These are phyloP conservation scores for Cercophora scortea DNA, from an alignment of 495 filamentous ascomycete species.

Conservation along the genomic window DNA sequence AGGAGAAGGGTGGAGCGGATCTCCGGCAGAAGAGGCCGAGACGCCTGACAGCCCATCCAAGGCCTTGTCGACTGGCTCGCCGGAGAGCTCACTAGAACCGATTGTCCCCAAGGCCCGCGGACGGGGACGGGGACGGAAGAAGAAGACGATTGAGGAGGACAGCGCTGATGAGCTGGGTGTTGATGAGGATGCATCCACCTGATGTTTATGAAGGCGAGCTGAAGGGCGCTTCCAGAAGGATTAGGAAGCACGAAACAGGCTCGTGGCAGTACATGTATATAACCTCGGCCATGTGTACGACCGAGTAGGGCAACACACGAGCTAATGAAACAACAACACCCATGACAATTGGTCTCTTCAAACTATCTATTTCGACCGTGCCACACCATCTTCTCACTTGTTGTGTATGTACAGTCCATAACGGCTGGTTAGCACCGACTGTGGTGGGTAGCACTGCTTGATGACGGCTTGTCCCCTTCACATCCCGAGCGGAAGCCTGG, in stretches of 20 bases:
- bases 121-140: conserved; percentile 7
- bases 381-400: too few species aligned
- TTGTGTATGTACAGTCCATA: too few species aligned
- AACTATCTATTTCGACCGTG: too few species aligned
- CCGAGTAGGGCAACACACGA: background rate
- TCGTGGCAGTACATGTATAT: background rate
- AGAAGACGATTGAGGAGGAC: conserved; percentile 10
- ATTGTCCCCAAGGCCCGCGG: conserved; percentile 3
- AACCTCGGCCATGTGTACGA: background rate
- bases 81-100: conserved; percentile 1
- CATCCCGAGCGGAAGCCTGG: conserved; percentile 6
- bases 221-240: too few species aligned
- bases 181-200: background rate
- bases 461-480: conserved; percentile 1
- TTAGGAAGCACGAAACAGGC: too few species aligned
- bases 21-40: conserved; percentile 12
- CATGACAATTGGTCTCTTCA: background rate
- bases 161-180: conserved; percentile 11
- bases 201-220: background rate
- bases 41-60: background rate
- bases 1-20: conserved; percentile 47
- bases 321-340: background rate
- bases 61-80: background rate
- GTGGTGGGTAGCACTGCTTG: too few species aligned
- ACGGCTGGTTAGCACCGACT: too few species aligned